Base-by-base conservation (phyloP, 345 rosid species). In the Raphanus sativus region DNA sequence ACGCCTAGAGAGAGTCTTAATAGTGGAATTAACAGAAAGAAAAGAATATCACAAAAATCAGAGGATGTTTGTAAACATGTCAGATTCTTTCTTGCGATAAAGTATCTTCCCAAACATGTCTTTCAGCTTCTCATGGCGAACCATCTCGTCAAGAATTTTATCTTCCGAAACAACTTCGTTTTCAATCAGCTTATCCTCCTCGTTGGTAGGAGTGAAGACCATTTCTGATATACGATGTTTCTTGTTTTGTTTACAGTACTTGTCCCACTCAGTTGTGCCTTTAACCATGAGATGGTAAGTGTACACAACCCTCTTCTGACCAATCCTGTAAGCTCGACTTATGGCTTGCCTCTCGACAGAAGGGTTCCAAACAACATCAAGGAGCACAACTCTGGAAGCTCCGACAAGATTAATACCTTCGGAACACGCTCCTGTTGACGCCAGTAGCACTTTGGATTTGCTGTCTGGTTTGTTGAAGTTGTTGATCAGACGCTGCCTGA, bases 281-380 rank as follows among this genome's bases (percentile, higher is more conserved):
- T 79, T 82, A 4, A 78, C 79, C 52, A 94, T 78, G 30, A 94
- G 88, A 77, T 88, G 95, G 75, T 92, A 94, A 4, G 83, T 68
- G 73, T 87, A 74, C 3, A 94, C 98, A 33, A 86, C 73, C 12
- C 78, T 82, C 73, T 82, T 79, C 81, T 94, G 97, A 0, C 98
- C 97, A 15, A 87, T 83, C 67, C 97, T 84, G 73, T 83, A 89
- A 8, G 92, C 97, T 0, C 93, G 86, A 36, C 93, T 82, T 65
- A 92, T 88, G 16, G 97, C 97, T 84, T 94, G 97, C 45, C 85
- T 87, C 72, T 85, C 97, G 2, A 92, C 93, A 0, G 94, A 80
- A 2, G 97, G 98, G 75, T 94, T 94, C 97, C 97, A 92, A 15
- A 85, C 86, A 5, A 90, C 93, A 55, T 92, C 97, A 4, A 94